Conservation (phyloP, 1,139 yeast species). For the Yamadazyma buinensis region DNA sequence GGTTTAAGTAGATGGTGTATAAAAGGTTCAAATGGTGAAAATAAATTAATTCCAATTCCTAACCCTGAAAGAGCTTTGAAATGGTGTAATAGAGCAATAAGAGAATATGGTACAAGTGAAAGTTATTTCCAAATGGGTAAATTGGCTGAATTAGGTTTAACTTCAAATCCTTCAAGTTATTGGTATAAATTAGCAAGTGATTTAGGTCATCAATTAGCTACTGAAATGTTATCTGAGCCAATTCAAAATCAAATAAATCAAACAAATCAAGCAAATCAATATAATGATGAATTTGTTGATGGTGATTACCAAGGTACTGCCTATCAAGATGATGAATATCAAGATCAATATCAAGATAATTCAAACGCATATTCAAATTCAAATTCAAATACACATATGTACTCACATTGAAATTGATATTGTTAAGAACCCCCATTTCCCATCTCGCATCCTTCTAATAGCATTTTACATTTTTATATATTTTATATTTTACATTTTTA, state of each 20-base stretch:
- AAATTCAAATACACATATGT: too few relatives aligned
- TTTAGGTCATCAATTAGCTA: constrained; percentile 21
- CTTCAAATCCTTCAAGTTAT: constrained; percentile 36
- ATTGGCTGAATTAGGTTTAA: constrained; percentile 77
- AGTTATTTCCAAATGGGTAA: constrained; percentile 85
- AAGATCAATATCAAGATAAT: too few relatives aligned
- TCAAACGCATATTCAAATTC: too few relatives aligned
- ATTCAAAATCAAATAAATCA: too few relatives aligned
- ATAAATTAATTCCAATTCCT: constrained; percentile 53
- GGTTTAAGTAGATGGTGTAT: constrained; percentile 92
- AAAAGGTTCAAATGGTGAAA: constrained; percentile 66
- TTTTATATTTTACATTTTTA: too few relatives aligned
- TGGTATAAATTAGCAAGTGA: constrained; percentile 25
- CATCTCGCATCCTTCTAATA: too few relatives aligned
- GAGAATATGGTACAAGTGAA: constrained; percentile 65
- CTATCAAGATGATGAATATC: too few relatives aligned
- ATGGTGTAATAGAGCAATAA: constrained; percentile 88
- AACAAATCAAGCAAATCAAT: not conserved
- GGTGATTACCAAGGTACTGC: too few relatives aligned
- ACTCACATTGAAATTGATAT: too few relatives aligned
- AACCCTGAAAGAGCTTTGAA: constrained; percentile 75
- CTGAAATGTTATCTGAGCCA: constrained; percentile 9
- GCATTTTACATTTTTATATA: too few relatives aligned
- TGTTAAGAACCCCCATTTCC: too few relatives aligned
- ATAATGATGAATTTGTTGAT: too few relatives aligned